Conservation (phyloP, 2,329 filamentous ascomycete genomes). For the Cryphonectria nitschkei region DNA sequence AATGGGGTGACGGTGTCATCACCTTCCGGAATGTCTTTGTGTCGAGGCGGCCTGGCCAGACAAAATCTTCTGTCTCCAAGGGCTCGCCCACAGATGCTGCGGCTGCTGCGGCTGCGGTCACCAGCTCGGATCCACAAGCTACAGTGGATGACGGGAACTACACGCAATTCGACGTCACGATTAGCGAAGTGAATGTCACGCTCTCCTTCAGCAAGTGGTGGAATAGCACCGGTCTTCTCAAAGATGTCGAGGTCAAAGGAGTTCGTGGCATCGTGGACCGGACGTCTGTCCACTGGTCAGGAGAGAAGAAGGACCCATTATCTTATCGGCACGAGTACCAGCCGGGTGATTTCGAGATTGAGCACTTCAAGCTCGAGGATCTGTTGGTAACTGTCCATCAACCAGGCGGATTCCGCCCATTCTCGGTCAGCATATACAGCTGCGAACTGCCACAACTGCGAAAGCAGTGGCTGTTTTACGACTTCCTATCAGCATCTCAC, state of each 20-base stretch:
- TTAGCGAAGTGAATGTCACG: conserved; percentile 94
- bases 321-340: conserved; percentile 86
- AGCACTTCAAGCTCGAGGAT: conserved; percentile 95
- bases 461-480: conserved; percentile 98
- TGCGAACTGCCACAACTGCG: conserved; percentile 91
- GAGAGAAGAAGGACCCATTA: conserved; percentile 75
- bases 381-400: conserved; percentile 90
- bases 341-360: conserved; percentile 94
- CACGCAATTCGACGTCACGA: conserved; percentile 94
- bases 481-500: conserved; percentile 91
- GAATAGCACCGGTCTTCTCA: conserved; percentile 89
- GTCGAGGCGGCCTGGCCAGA: conserved; percentile 84
- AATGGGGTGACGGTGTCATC: conserved; percentile 93
- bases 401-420: conserved; percentile 88
- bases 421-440: conserved; percentile 92
- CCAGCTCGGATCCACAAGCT: conserved; percentile 41
- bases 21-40: conserved; percentile 97
- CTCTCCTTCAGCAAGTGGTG: conserved; percentile 99
- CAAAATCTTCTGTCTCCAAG: conserved; percentile 83
- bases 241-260: conserved; percentile 92
- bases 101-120: conserved; percentile 75
- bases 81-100: conserved; percentile 85
- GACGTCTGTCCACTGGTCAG: conserved; percentile 76
- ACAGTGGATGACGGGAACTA: conserved; percentile 91
- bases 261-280: conserved; percentile 91